Evolutionary conservation across 768 basidiomycete species (phyloP), one percentile per base, ranked within the genome.

Genomic region (Boletus tylopilopsis): DNA sequence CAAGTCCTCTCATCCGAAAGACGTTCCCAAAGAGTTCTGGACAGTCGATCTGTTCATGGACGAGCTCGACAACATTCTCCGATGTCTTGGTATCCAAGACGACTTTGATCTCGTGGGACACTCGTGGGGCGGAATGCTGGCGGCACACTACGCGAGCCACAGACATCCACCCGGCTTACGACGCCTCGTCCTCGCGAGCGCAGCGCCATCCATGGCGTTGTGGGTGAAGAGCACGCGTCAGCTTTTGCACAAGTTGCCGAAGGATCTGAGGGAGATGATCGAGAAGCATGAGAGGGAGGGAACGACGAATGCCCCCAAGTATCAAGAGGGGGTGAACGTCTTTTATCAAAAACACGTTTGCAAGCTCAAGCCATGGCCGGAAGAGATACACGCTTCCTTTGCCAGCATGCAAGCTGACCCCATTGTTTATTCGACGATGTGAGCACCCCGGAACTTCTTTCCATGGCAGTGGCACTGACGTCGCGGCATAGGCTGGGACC

Each of bases 111-210:
- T 82, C 2, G 53, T 74, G 1, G 82, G 82, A 0, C 81, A 82
- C 41, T 80, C 77, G 5, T 81, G 80, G 80, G 82, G 81, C 12
- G 79, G 75, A 1, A 79, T 79, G 65, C 67, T 82, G 9, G 78
- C 67, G 0, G 53, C 66, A 6, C 70, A 75, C 33, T 76, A 73
- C 42, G 75, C 57, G 7, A 62, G 70, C 32, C 55, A 64, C 15
- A 64, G 66, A 12, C 66, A 72, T n/a, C 76, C 76, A 3, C 21
- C 44, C 0, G 75, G 75, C 0, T 50, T 79, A 11, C 68, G 62
- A 38, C 70, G 61, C 9, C 53, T 74, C 1, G 62, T 73, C 23
- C 54, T 73, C 16, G 59, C 64, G 6, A 72, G 68, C 25, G 59
- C 67, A 0, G 64, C 68, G 0, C 65, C 69, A 9, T 70, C 69